Evolutionary conservation across 495 filamentous ascomycete genomes (phyloP).

Genomic region (Talaromyces nanjingensis): DNA sequence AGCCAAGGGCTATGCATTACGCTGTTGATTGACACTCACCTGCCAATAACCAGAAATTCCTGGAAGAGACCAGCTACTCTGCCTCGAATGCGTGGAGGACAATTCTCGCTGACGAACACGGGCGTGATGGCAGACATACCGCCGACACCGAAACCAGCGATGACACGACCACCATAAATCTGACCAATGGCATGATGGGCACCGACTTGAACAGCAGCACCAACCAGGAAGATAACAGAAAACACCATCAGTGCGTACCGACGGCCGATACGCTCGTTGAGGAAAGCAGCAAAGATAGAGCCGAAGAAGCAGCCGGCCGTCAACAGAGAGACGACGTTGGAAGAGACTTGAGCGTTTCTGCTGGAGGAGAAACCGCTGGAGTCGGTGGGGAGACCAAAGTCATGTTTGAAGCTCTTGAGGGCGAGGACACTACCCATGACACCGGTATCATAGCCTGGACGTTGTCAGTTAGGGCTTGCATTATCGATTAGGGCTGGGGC

Average conservation of each 20-base stretch:
- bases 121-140: slow-evolving; percentile 41
- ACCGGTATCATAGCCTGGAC: slow-evolving; percentile 47
- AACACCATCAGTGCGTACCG: slow-evolving; percentile 51
- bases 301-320: slow-evolving; percentile 66
- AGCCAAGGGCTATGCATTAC: too few species aligned
- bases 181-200: slow-evolving; percentile 26
- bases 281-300: slow-evolving; percentile 49
- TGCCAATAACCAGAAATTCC: slow-evolving; percentile 21
- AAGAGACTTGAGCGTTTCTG: slow-evolving; percentile 38
- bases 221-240: slow-evolving; percentile 51
- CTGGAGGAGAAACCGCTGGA: slow-evolving; percentile 23
- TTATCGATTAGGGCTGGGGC: neutral
- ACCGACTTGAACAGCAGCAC: slow-evolving; percentile 54
- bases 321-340: slow-evolving; percentile 55
- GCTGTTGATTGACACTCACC: too few species aligned
- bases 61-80: slow-evolving; percentile 38
- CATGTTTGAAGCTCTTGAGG: slow-evolving; percentile 46
- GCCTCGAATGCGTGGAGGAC: slow-evolving; percentile 23
- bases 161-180: slow-evolving; percentile 37
- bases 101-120: slow-evolving; percentile 26
- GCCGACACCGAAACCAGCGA: slow-evolving; percentile 37
- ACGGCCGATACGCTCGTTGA: slow-evolving; percentile 53
- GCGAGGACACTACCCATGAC: slow-evolving; percentile 53
- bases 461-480: neutral
- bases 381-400: slow-evolving; percentile 39